Conservation (phyloP, 257 asterid species). For the Paulownia fortunei region DNA sequence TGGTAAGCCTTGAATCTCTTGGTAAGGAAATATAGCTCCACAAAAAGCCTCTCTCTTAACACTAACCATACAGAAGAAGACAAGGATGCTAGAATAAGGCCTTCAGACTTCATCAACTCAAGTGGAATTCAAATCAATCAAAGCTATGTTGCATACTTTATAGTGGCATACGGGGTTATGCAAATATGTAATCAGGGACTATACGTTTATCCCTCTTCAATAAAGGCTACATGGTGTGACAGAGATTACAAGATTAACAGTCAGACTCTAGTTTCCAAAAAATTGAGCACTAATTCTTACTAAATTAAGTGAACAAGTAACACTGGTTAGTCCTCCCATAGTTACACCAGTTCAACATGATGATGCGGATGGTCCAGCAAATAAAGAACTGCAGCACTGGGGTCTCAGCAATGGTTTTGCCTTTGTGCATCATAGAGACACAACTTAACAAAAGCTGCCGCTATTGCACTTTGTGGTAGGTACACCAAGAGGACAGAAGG, state of each 20-base stretch:
- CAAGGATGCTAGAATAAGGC: not conserved
- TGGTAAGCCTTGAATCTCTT: not conserved
- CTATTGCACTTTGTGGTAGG: not conserved
- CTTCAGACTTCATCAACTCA: not conserved
- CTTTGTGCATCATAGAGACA: not conserved
- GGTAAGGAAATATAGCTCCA: not conserved
- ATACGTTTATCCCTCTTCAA: no score
- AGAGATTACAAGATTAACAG: no score
- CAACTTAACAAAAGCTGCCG: not conserved
- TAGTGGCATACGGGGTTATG: not conserved
- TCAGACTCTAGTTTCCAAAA: not conserved
- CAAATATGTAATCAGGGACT: not conserved
- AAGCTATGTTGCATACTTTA: not conserved
- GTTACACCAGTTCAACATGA: not conserved
- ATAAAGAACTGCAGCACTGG: not conserved
- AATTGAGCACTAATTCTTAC: not conserved
- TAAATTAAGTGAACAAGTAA: not conserved
- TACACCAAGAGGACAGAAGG: not conserved
- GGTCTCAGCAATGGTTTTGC: no score
- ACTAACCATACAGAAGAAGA: not conserved
- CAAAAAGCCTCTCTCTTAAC: not conserved
- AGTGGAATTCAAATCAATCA: not conserved
- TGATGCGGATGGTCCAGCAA: not conserved
- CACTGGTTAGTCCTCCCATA: not conserved
- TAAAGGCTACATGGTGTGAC: not conserved